A percentile compares a stretch with the other conserved stretches of the same genome.
These are phyloP conservation scores for Clitocybe nebularis DNA, from an alignment of 1,284 basidiomycete genomes.

Conservation along the genomic window DNA sequence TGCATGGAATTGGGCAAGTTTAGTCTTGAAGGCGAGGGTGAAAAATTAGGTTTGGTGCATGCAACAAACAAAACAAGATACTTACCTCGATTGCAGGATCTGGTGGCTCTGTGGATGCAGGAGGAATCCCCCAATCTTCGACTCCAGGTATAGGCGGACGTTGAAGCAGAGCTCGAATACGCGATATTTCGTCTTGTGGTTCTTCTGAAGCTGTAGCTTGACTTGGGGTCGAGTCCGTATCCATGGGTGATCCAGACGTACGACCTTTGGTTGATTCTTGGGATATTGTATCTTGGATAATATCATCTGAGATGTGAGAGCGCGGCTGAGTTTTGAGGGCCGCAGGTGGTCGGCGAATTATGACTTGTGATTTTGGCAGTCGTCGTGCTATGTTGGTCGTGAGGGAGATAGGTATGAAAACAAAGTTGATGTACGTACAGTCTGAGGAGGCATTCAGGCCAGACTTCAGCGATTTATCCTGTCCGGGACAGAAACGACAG, in stretches of 20 bases:
- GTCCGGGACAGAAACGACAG: constrained; percentile 55
- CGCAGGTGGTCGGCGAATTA: constrained; percentile 49
- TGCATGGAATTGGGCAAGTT: constrained; percentile 70
- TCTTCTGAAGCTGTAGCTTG: constrained; percentile 17
- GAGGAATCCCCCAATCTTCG: constrained; percentile 78
- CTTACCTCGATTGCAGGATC: constrained; percentile 63
- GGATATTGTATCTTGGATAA: constrained; percentile 15
- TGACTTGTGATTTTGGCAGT: constrained; percentile 47
- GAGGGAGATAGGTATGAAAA: constrained; percentile 1
- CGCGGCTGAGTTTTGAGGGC: constrained; percentile 46
- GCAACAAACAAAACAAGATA: constrained; percentile 8
- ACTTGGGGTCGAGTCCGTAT: constrained; percentile 17
- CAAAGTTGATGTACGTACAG: constrained; percentile 32
- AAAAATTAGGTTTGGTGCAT: not conserved
- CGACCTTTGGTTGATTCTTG: constrained; percentile 10
- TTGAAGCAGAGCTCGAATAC: constrained; percentile 52
- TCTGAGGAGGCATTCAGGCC: constrained; percentile 40
- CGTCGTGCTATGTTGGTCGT: constrained; percentile 31
- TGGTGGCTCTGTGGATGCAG: constrained; percentile 48
- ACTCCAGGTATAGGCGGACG: constrained; percentile 62
- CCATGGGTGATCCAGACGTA: constrained; percentile 21
- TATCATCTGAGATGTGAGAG: constrained; percentile 43
- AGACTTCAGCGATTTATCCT: constrained; percentile 55
- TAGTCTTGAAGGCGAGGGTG: constrained; percentile 46
- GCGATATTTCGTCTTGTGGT: constrained; percentile 40